phyloP scores from a whole-genome alignment of 805 yeast genomes.

The Cyberlindnera mississippiensis region DNA sequence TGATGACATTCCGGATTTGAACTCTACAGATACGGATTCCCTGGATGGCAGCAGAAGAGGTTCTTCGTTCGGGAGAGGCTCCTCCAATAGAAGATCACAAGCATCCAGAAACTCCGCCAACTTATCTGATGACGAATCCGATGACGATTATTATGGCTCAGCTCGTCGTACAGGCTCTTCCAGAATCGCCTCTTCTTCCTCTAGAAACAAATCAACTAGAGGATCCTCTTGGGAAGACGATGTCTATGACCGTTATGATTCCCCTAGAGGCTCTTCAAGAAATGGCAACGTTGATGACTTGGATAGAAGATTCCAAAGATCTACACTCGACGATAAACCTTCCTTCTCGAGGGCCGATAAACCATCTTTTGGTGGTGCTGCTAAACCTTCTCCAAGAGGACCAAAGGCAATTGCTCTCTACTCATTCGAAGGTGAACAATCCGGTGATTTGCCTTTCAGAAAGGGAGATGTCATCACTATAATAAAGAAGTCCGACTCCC shows the following conservation, averaged over 20 bases:
- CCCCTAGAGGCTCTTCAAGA: constrained; percentile 20
- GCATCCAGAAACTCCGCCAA: constrained; percentile 19
- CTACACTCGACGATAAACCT: constrained; percentile 35
- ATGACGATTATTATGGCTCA: constrained; percentile 39
- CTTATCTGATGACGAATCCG: constrained; percentile 30
- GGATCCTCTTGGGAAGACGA: constrained; percentile 83
- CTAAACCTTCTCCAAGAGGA: constrained; percentile 29
- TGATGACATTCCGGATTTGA: constrained; percentile 51
- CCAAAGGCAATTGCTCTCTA: constrained; percentile 88
- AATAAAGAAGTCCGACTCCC: constrained; percentile 77
- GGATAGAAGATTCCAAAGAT: constrained; percentile 38
- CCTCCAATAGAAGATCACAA: constrained; percentile 7
- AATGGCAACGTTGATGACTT: constrained; percentile 33
- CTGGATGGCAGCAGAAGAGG: constrained; percentile 28
- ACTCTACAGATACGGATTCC: constrained; percentile 22
- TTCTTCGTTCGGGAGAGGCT: constrained; percentile 4
- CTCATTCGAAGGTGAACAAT: constrained; percentile 86
- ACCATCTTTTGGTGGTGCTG: constrained; percentile 32
- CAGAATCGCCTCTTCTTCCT: not conserved
- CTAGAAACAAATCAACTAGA: constrained; percentile 21
- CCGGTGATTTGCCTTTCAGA: constrained; percentile 88
- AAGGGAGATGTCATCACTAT: constrained; percentile 94
- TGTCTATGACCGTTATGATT: constrained; percentile 56
- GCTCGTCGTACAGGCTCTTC: constrained; percentile 21
- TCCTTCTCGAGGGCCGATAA: constrained; percentile 41